Evolutionary conservation across 768 basidiomycete genomes (phyloP).

Genomic region (Rhizopogon salebrosus): DNA sequence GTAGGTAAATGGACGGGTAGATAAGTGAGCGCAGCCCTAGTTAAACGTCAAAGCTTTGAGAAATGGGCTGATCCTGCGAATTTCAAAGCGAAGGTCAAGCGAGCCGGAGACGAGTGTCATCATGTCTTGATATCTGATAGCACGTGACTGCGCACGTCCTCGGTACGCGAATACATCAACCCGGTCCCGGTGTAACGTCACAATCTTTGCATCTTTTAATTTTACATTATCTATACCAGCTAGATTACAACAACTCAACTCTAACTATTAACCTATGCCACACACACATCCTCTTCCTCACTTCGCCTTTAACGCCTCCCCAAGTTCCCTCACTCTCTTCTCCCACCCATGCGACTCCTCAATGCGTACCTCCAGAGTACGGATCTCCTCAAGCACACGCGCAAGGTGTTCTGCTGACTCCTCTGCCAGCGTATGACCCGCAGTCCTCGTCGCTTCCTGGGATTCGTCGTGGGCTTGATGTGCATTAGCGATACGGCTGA

Average conservation of each 20-base stretch:
- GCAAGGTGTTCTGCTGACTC: conserved; percentile 13
- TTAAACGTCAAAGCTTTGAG: not conserved
- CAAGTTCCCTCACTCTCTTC: conserved; percentile 19
- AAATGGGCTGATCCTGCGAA: not conserved
- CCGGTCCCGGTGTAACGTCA: no score
- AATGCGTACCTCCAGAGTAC: conserved; percentile 16
- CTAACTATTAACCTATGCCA: no score
- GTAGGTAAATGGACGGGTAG: not conserved
- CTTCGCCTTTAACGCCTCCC: conserved; percentile 16
- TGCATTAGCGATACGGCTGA: conserved; percentile 47
- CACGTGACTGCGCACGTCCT: no score
- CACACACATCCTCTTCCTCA: no score
- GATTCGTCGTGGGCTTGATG: not conserved
- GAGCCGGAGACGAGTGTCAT: not conserved
- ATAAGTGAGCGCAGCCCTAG: not conserved
- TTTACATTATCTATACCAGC: no score
- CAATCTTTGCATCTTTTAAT: no score
- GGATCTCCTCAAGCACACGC: conserved; percentile 23
- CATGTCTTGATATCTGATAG: no score
- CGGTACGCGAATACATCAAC: no score
- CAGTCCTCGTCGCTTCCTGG: not conserved
- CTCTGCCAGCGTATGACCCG: not conserved
- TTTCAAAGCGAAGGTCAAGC: not conserved
- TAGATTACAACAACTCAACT: no score
- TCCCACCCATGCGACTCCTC: conserved; percentile 23